Base-by-base conservation (phyloP, 73 alveolate species). In the Paramecium primaurelia region DNA sequence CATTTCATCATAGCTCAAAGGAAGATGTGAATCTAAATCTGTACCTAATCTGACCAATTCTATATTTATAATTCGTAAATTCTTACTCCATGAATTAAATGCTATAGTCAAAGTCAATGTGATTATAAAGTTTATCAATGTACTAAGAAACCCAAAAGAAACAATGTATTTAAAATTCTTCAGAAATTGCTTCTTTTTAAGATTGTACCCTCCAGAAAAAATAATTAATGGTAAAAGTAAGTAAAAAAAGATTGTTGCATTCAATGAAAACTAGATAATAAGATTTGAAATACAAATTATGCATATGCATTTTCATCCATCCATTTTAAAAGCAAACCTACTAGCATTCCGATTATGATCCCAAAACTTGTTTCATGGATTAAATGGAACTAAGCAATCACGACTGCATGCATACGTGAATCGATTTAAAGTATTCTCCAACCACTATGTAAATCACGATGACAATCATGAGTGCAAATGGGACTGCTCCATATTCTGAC, bases 301-400 rank as follows among this genome's bases (percentile, higher is more conserved):
- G 91, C 91, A 80, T 80, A 80, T 44, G 91, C 71, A 25, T 45
- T 44, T 6, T 22, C 47, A 80, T 80, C 91, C 91, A 42, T 80
- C 73, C 49, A 80, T 37, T 89, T 89, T 18, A 89, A 38, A 16
- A 71, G 18, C 10, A 89, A 14, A 11, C 94, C 94, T 28, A 71
- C 25, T 20, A 54, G 16, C 71, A 89, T 71, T 30, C 94, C 94
- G 47, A 89, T 38, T 6, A 89, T 25, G 22, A 89, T 89, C 2
- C 94, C 94, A 73, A 89, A 89, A 20, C 92, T 83, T 9, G 94
- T 89, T 71, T 89, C 94, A 47, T 89, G 94, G 32, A 89, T 77
- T 25, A 89, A 18, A 89, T 89, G 94, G 25, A 89, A 71, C 75
- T 89, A 71, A 58, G 58, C 32, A 71, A 71, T 44, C 20, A 71